Base-by-base conservation (phyloP, 2,329 filamentous ascomycete species). In the Ophiostoma quercus region DNA sequence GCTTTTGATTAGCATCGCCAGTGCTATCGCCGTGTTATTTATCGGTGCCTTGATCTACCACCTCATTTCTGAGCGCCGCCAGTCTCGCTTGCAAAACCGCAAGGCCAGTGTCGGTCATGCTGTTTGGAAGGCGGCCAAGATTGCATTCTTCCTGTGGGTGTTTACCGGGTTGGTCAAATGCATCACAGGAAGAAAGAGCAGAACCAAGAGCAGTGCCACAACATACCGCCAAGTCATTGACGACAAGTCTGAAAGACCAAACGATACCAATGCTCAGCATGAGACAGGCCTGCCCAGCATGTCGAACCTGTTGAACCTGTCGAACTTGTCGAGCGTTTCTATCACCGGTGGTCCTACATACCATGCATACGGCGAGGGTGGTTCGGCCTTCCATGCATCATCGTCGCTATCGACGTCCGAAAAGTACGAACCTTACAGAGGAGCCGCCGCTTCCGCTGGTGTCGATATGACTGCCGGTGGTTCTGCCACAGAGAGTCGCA, bases 71-170 rank as follows among this genome's bases (percentile, higher is more conserved):
- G 67, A 71, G 22, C 67, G 65, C 57, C 65, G 60, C 9, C 3
- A 22, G 8, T 66, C 66, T 5, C 57, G n/a, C n/a, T 22, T 34
- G 9, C 66, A 70, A 9, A 67, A 63, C 68, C 68, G 68, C 68
- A 66, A 57, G 66, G 29, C 60, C 32, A 43, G 66, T 51, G 41
- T 54, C 25, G 39, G 60, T 43, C 60, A 39, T 1, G 67, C 51
- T 14, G 29, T 37, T 29, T 67, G 67, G 66, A 51, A 41, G 12
- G 70, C 68, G 22, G 37, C 47, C 68, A 69, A 70, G 68, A 25
- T 66, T 22, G 68, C 68, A 41, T 62, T 70, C 3, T 69, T 69
- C 68, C 37, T 71, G 22, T 70, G 68, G 70, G 47, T 68, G 39
- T 68, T 71, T 41, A 41, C 54, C 43, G 47, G 16, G 34, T 39